Evolutionary conservation across 768 basidiomycete species (phyloP).

Genomic region (Amanita subjunquillea): DNA sequence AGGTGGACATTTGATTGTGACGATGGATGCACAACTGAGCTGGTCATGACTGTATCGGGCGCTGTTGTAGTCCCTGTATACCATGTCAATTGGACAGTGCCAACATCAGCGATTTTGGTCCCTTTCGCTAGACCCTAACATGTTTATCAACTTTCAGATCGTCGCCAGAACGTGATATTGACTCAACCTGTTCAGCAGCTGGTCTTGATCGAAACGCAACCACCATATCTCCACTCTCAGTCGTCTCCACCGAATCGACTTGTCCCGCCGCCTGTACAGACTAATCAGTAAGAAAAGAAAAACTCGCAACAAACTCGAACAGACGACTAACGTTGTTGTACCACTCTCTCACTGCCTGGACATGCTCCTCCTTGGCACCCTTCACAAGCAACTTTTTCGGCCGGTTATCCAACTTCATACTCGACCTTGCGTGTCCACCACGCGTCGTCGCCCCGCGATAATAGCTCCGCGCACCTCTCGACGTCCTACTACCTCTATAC

Average conservation of each 20-base stretch:
- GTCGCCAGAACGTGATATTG: constrained; percentile 1
- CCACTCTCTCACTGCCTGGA: constrained; percentile 68
- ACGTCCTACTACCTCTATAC: constrained; percentile 57
- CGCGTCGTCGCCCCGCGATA: constrained; percentile 53
- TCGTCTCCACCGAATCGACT: constrained; percentile 50
- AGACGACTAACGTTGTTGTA: constrained; percentile 59
- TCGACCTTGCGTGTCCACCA: constrained; percentile 50
- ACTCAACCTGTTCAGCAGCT: constrained; percentile 64
- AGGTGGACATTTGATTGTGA: constrained; percentile 7
- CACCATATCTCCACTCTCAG: constrained; percentile 47
- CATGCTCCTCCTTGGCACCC: constrained; percentile 39
- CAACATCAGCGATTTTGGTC: constrained; percentile 51
- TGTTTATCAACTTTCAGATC: not conserved
- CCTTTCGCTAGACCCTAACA: constrained; percentile 66
- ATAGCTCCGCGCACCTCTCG: constrained; percentile 47
- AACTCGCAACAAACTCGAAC: not conserved
- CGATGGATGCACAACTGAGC: constrained; percentile 10
- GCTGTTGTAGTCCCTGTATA: constrained; percentile 26
- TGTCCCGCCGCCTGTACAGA: constrained; percentile 50
- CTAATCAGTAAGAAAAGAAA: not conserved
- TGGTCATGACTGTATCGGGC: constrained; percentile 11
- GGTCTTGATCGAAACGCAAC: constrained; percentile 64
- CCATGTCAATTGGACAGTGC: constrained; percentile 62
- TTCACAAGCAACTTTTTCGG: constrained; percentile 74
- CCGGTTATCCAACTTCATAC: constrained; percentile 87